Evolutionary conservation across 2,329 filamentous ascomycete genomes (phyloP), one percentile per base, ranked within the genome.

Genomic region (Bimuria novae-zelandiae): DNA sequence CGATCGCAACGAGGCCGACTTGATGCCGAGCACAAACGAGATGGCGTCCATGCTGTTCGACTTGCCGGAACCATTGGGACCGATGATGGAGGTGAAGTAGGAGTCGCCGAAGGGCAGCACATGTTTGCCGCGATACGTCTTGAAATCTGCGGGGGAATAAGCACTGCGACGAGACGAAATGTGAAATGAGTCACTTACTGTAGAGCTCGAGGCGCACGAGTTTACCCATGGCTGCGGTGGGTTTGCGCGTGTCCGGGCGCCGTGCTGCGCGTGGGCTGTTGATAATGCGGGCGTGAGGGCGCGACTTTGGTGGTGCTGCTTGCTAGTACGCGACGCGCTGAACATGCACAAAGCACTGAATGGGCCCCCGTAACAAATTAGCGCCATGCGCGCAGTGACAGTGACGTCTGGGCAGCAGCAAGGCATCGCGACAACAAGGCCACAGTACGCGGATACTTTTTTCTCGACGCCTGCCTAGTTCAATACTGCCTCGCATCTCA

Each of bases 21-120:
- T 97, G 75, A 99, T 97, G 61, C 94, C 94, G 52, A 99, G 84
- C 54, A 99, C 94, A 76, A 99, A 99, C 62, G 94, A 99, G 65
- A 99, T 99, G 64, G 94, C 94, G 74, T 99, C 94, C 94, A 99
- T 99, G 55, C 90, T 95, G 68, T 99, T 99, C 17, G 94, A 99
- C 77, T 99, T 99, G 61, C 94, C 94, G 30, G 94, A 97, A 80
- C 94, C 94, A 92, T 99, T 99, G 73, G 94, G 94, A 5, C 95
- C 94, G 70, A 99, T 97, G 70, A 99, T 97, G 36, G 94, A 99
- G 44, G 94, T 99, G 76, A 99, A 99, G 77, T 97, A 97, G 2
- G 92, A 95, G 79, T 99, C 93, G 69, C 93, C 93, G 68, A 99
- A 97, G 48, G 97, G 85, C 39, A 99, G 85, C 55, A 85, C 88